Percentiles rank a stretch among this genome's conserved stretches.
These are phyloP conservation scores for Mycena latifolia DNA, from an alignment of 768 basidiomycete genomes.

Conservation along the genomic window DNA sequence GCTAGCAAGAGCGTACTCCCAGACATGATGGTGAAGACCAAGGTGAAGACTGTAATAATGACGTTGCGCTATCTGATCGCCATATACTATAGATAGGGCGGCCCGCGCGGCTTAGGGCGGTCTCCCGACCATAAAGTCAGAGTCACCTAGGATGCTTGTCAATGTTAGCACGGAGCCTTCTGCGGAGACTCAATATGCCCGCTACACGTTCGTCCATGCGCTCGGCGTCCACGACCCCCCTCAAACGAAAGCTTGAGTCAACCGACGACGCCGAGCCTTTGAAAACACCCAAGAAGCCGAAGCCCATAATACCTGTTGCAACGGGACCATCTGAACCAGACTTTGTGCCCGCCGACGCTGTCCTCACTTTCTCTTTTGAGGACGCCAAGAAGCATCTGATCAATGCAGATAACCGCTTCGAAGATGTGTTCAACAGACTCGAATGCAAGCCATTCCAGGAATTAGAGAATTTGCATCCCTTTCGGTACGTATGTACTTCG, in stretches of 20 bases:
- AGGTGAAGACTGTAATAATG: no score
- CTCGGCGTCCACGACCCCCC: conserved; percentile 30
- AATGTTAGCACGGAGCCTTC: conserved; percentile 2
- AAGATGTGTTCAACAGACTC: conserved; percentile 71
- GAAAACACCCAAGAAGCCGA: conserved; percentile 38
- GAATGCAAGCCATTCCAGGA: conserved; percentile 84
- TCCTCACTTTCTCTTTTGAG: conserved; percentile 81
- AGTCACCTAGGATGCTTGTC: neutral
- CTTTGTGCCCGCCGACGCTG: conserved; percentile 68
- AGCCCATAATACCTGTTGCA: conserved; percentile 30
- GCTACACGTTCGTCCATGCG: conserved; percentile 50
- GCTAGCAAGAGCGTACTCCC: conserved; percentile 17
- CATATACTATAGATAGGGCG: neutral
- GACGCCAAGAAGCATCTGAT: conserved; percentile 82
- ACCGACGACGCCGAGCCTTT: conserved; percentile 6
- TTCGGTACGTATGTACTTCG: conserved; percentile 64
- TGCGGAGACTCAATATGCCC: conserved; percentile 52
- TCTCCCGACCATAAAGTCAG: neutral
- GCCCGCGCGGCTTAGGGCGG: neutral
- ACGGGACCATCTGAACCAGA: conserved; percentile 38
- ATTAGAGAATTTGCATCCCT: conserved; percentile 84
- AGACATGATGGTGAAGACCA: conserved; percentile 29
- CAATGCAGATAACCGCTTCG: conserved; percentile 76
- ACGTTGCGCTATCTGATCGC: neutral
- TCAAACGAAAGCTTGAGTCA: conserved; percentile 22